phyloP scores from a whole-genome alignment of 106 monocot genomes.

The Dendrobium catenatum region DNA sequence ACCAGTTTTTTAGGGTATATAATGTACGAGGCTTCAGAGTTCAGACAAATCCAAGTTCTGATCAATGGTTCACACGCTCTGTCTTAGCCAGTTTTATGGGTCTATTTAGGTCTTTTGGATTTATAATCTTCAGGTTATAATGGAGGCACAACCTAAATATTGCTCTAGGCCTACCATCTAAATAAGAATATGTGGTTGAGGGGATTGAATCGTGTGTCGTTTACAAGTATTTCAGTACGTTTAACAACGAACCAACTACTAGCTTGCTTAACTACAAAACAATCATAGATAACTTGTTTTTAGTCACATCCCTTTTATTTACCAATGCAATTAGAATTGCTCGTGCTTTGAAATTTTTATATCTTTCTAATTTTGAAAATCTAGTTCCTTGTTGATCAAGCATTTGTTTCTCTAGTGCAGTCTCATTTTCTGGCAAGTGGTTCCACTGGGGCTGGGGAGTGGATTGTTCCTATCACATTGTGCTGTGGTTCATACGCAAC shows the following conservation, averaged over 20 bases:
- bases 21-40: not conserved
- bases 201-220: not conserved
- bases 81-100: not conserved
- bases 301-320: not conserved
- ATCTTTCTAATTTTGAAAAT: not conserved
- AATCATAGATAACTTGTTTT: not conserved
- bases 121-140: not conserved
- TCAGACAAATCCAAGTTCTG: not conserved
- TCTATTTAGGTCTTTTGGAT: not conserved
- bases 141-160: not conserved
- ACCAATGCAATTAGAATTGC: not conserved
- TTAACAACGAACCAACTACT: not conserved
- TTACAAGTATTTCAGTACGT: not conserved
- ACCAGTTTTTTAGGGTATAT: not conserved
- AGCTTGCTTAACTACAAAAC: not conserved
- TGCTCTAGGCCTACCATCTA: not conserved
- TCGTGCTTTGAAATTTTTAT: not conserved
- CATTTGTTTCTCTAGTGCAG: slow-evolving; percentile 31
- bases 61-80: not conserved
- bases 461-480: slow-evolving; percentile 88
- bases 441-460: slow-evolving; percentile 59
- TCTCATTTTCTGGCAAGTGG: slow-evolving; percentile 86
- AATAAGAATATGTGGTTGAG: not conserved
- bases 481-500: slow-evolving; percentile 57
- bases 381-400: not conserved